Conservation (phyloP, 805 yeast species). For the Cyberlindnera maritima region DNA sequence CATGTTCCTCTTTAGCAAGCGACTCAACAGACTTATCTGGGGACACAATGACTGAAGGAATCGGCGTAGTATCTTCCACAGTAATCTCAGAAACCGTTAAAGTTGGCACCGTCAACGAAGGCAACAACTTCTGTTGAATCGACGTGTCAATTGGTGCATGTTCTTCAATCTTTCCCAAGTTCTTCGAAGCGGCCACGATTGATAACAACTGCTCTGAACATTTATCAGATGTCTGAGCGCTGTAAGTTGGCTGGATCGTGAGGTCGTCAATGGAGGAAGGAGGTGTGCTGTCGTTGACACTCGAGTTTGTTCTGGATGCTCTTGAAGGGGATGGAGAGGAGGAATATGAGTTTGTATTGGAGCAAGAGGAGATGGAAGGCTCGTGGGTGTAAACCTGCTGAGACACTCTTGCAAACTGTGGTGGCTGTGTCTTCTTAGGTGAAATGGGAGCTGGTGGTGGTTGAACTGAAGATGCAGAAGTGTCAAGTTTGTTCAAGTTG, state of each 20-base stretch:
- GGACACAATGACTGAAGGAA: not conserved
- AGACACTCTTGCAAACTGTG: not conserved
- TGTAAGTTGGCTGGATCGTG: constrained; percentile 7
- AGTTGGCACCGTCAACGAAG: not conserved
- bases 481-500: constrained; percentile 10
- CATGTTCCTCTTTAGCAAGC: not conserved
- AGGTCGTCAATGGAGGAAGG: constrained; percentile 30
- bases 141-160: not conserved
- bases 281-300: constrained; percentile 27
- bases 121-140: not conserved
- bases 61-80: not conserved
- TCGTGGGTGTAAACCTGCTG: constrained; percentile 5
- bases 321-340: constrained; percentile 29
- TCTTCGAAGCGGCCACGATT: not conserved
- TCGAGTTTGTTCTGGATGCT: constrained; percentile 25
- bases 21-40: not conserved
- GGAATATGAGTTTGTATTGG: constrained; percentile 14
- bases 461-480: not conserved
- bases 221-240: not conserved
- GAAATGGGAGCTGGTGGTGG: constrained; percentile 4
- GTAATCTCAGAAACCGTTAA: not conserved
- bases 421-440: constrained; percentile 1
- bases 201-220: not conserved
- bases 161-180: constrained; percentile 25
- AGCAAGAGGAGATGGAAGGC: constrained; percentile 3